These are phyloP conservation scores for Penicillium coffeae DNA, from an alignment of 495 filamentous ascomycete species.

Conservation along the genomic window DNA sequence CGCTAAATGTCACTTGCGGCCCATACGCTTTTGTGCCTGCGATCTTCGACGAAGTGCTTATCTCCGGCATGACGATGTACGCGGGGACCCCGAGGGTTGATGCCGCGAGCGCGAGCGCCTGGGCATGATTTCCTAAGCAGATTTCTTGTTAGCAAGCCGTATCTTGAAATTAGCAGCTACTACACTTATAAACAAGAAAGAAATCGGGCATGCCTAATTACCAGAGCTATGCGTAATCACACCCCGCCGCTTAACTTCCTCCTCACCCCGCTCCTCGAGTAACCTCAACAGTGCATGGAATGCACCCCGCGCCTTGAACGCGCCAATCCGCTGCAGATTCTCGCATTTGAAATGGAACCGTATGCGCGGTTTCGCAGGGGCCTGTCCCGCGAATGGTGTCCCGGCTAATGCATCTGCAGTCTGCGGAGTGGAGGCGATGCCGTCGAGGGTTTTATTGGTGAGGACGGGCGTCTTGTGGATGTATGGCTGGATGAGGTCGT, in stretches of 20 bases:
- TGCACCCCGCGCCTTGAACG: constrained; percentile 89
- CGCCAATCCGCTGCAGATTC: constrained; percentile 85
- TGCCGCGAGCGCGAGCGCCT: constrained; percentile 88
- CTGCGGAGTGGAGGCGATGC: constrained; percentile 70
- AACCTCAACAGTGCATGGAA: constrained; percentile 83
- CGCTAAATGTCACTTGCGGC: constrained; percentile 76
- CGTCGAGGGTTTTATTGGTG: constrained; percentile 68
- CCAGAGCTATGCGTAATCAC: constrained; percentile 92
- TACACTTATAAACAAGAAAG: too few species aligned
- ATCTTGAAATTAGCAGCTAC: background rate
- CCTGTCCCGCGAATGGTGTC: constrained; percentile 54
- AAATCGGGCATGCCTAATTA: constrained; percentile 24
- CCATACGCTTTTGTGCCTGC: constrained; percentile 73
- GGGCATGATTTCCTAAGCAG: constrained; percentile 83
- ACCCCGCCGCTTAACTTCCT: constrained; percentile 54
- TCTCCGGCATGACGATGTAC: constrained; percentile 86
- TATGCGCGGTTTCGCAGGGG: constrained; percentile 60
- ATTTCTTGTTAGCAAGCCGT: background rate
- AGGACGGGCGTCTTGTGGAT: constrained; percentile 83
- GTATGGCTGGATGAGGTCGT: constrained; percentile 65
- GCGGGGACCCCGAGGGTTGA: constrained; percentile 60
- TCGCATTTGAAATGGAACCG: constrained; percentile 95
- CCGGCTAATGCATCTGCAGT: constrained; percentile 45
- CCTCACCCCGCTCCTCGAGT: constrained; percentile 57
- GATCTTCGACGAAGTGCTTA: constrained; percentile 81